Evolutionary conservation across 2,329 filamentous ascomycete genomes (phyloP), one percentile per base, ranked within the genome.

Genomic region (Neurospora sp.): DNA sequence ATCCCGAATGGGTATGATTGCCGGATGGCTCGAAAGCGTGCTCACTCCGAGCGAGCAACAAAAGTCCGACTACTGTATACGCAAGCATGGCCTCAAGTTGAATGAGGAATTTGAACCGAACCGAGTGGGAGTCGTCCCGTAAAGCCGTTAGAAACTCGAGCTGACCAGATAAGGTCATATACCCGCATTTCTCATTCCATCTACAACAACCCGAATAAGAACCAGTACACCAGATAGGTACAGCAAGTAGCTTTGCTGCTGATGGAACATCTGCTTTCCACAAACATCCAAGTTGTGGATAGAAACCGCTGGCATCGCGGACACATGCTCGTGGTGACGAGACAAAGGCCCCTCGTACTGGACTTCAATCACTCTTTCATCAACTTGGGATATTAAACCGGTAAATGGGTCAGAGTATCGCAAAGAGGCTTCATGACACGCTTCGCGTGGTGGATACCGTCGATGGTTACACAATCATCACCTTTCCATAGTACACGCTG

Each of bases 361-460:
- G 42, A 46, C n/a, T 46, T 46, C n/a, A 23, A 23, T 28, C 11
- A 23, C 5, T 62, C 28, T 33, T 62, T 15, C 43, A 52, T 33
- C 52, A 8, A 17, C 23, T 9, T 7, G 23, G 13, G 28, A 17
- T 62, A 36, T 33, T 1, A 15, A 33, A 15, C 6, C 23, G 52
- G 52, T 62, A 62, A 62, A 33, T 28, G 13, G 52, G 8, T 33
- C 52, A 28, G 23, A 68, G 17, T 15, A 68, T 33, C 38, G 28
- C 42, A 19, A 40, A 15, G 19, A 38, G 39, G 67, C 19, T 13
- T 43, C 42, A 11, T 52, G 68, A 69, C 39, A 67, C n/a, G 38
- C 23, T 70, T 72, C 69, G 68, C 71, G 62, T 67, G 66, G 69
- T 72, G 28, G 15, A 70, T 68, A 69, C 69, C 40, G 71, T 68